Evolutionary conservation across 257 asterid species (phyloP).

Genomic region (Solanum infundibuliforme): DNA sequence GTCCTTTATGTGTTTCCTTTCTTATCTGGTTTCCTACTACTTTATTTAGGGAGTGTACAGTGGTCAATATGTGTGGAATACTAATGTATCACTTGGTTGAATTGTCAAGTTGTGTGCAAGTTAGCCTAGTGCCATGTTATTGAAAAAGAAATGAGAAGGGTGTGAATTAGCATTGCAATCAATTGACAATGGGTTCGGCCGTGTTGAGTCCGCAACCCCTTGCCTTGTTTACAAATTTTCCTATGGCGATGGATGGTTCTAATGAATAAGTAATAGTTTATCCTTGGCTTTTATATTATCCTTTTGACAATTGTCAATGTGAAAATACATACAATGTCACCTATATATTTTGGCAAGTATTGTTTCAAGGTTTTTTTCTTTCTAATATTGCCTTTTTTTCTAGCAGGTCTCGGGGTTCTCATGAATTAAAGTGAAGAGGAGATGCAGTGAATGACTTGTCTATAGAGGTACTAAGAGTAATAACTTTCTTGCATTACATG

Average conservation of each 20-base stretch:
- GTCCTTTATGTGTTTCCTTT: neutral
- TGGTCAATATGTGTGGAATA: neutral
- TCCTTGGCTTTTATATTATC: neutral
- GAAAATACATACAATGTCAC: neutral
- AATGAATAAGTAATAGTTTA: neutral
- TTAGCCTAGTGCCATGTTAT: neutral
- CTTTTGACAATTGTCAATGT: neutral
- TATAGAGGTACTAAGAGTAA: slow-evolving; percentile 40
- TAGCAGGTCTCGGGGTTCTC: neutral
- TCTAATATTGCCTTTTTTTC: neutral
- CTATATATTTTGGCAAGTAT: neutral
- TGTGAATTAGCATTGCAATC: neutral
- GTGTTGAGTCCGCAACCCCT: neutral
- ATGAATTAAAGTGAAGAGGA: neutral
- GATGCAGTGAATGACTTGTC: neutral
- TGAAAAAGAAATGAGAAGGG: neutral
- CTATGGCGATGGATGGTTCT: neutral
- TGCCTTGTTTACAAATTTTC: neutral
- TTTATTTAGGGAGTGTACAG: neutral
- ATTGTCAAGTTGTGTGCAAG: neutral
- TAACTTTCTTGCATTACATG: slow-evolving; percentile 33
- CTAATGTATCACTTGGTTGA: neutral
- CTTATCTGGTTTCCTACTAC: neutral
- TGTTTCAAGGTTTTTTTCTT: neutral
- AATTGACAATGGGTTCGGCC: neutral